phyloP scores from a whole-genome alignment of 2,329 filamentous ascomycete species.

The Pseudocercospora musae region DNA sequence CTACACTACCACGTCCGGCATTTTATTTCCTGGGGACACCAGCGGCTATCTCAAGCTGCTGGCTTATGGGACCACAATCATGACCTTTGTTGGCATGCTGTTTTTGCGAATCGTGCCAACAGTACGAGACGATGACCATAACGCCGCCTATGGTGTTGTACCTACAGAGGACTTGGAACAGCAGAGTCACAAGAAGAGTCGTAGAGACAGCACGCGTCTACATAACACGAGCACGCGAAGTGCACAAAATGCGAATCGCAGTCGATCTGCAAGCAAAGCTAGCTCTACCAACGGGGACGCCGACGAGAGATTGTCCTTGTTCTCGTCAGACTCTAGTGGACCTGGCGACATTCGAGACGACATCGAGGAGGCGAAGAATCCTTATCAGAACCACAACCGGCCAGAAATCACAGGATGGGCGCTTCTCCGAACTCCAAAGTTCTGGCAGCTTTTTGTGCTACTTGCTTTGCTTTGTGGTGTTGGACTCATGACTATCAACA shows the following conservation, averaged over 20 bases:
- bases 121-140: conserved; percentile 44
- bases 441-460: conserved; percentile 86
- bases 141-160: conserved; percentile 54
- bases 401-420: conserved; percentile 86
- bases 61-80: conserved; percentile 70
- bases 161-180: conserved; percentile 37
- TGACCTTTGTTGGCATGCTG: conserved; percentile 76
- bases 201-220: conserved; percentile 14
- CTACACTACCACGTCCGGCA: conserved; percentile 75
- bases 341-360: conserved; percentile 52
- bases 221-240: conserved; percentile 15
- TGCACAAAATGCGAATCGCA: conserved; percentile 2
- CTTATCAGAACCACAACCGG: conserved; percentile 60
- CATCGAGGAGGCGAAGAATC: conserved; percentile 38
- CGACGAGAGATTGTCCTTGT: conserved; percentile 79
- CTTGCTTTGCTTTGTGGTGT: conserved; percentile 91
- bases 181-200: conserved; percentile 16
- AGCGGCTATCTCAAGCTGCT: conserved; percentile 77
- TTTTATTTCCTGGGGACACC: conserved; percentile 80
- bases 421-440: conserved; percentile 69
- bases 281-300: conserved; percentile 47
- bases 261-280: conserved; percentile 9
- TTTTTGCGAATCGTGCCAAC: conserved; percentile 70
- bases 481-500: conserved; percentile 98
- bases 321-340: conserved; percentile 52